Conservation (phyloP, 805 yeast genomes). For the Saturnispora mendoncae region DNA sequence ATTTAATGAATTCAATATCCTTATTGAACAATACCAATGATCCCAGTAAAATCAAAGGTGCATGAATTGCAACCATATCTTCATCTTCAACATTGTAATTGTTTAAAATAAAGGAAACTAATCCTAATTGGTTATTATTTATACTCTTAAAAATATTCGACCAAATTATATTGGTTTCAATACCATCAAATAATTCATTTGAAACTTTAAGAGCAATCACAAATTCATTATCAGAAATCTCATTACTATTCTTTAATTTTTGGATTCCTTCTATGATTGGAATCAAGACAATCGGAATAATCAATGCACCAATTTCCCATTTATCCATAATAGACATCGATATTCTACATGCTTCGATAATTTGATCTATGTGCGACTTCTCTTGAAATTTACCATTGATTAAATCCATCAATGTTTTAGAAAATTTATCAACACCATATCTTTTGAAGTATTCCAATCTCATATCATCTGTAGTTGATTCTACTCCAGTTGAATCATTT, state of each 20-base stretch:
- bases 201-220: slow-evolving; percentile 50
- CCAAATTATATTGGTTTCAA: slow-evolving; percentile 79
- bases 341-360: slow-evolving; percentile 50
- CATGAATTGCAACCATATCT: slow-evolving; percentile 69
- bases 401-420: slow-evolving; percentile 44
- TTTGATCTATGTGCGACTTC: slow-evolving; percentile 23
- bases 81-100: slow-evolving; percentile 77
- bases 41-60: slow-evolving; percentile 58
- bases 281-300: slow-evolving; percentile 61
- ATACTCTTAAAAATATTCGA: slow-evolving; percentile 43
- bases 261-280: slow-evolving; percentile 52
- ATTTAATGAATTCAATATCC: slow-evolving; percentile 29
- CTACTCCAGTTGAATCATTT: slow-evolving; percentile 10
- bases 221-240: slow-evolving; percentile 21
- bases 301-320: slow-evolving; percentile 83
- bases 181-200: slow-evolving; percentile 70
- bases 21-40: slow-evolving; percentile 28
- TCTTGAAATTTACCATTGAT: slow-evolving; percentile 28
- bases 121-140: slow-evolving; percentile 31
- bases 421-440: slow-evolving; percentile 44
- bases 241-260: slow-evolving; percentile 13
- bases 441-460: slow-evolving; percentile 50
- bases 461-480: slow-evolving; percentile 10
- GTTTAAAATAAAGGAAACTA: slow-evolving; percentile 50
- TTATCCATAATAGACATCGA: slow-evolving; percentile 74